These are phyloP conservation scores for Cenchrus americanus DNA, from an alignment of 176 grass and related monocot genomes.

Conservation along the genomic window DNA sequence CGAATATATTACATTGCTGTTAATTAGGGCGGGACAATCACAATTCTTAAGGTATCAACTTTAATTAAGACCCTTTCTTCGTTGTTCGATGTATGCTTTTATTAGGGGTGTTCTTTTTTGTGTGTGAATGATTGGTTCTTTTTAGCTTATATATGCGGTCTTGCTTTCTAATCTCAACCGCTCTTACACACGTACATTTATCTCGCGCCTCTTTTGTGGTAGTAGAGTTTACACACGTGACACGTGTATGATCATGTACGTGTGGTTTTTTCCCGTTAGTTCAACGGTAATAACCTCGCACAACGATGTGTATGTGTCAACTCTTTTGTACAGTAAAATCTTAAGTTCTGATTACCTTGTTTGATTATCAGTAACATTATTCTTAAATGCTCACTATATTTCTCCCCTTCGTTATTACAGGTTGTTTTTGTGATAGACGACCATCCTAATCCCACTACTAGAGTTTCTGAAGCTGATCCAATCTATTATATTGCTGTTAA, in stretches of 20 bases:
- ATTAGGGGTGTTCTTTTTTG: background rate
- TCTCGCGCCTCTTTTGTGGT: no score
- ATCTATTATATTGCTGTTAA: background rate
- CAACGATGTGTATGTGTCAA: background rate
- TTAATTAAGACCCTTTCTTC: background rate
- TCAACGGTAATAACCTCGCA: background rate
- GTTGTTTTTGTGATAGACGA: background rate
- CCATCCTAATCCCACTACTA: background rate
- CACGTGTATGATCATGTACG: background rate
- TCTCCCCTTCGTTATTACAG: background rate
- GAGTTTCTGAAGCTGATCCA: background rate
- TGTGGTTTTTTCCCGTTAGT: background rate
- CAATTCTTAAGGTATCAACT: constrained; percentile 33
- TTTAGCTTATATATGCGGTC: no score
- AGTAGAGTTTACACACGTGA: no score
- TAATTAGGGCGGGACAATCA: background rate
- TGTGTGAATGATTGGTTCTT: background rate
- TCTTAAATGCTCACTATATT: background rate
- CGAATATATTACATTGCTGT: background rate
- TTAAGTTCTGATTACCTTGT: background rate
- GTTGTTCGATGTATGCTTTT: background rate
- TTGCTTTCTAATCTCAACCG: no score
- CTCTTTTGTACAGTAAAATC: background rate
- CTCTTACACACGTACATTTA: no score
- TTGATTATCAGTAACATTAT: background rate